Evolutionary conservation across 306 rosid species (phyloP).

Genomic region (Quercus suber): DNA sequence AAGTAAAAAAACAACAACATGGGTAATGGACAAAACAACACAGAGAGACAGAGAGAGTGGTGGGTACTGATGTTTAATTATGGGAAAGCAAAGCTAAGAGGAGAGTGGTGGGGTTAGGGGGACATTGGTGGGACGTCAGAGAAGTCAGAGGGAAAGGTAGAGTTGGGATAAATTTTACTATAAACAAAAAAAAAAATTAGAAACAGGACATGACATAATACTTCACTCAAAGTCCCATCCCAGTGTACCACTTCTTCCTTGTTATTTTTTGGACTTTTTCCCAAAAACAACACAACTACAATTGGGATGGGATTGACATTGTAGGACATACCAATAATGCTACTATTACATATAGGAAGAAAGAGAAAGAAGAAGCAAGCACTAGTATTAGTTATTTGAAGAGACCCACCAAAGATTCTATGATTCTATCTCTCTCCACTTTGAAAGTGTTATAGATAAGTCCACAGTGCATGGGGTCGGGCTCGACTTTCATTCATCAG

Average conservation of each 20-base stretch:
- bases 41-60: slow-evolving; percentile 32
- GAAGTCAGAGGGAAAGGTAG: slow-evolving; percentile 34
- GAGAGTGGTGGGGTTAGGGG: slow-evolving; percentile 38
- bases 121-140: slow-evolving; percentile 45
- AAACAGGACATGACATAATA: slow-evolving; percentile 20
- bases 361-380: slow-evolving; percentile 30
- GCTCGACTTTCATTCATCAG: slow-evolving; percentile 26
- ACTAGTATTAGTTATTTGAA: slow-evolving; percentile 16
- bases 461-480: slow-evolving; percentile 47
- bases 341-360: neutral
- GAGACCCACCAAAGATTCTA: slow-evolving; percentile 46
- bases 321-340: too few species aligned
- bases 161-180: slow-evolving; percentile 22
- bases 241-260: slow-evolving; percentile 9
- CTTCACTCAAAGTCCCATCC: slow-evolving; percentile 7
- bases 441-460: slow-evolving; percentile 39
- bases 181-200: neutral
- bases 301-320: slow-evolving; percentile 11
- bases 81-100: slow-evolving; percentile 49
- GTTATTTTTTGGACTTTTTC: slow-evolving; percentile 20
- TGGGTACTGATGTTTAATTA: slow-evolving; percentile 54
- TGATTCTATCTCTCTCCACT: slow-evolving; percentile 21
- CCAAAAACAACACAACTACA: slow-evolving; percentile 14
- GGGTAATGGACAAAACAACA: slow-evolving; percentile 15
- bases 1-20: slow-evolving; percentile 12